A percentile compares a stretch with the other conserved stretches of the same genome.
Conservation (phyloP, 306 rosid species). For the Rosa chinensis region DNA sequence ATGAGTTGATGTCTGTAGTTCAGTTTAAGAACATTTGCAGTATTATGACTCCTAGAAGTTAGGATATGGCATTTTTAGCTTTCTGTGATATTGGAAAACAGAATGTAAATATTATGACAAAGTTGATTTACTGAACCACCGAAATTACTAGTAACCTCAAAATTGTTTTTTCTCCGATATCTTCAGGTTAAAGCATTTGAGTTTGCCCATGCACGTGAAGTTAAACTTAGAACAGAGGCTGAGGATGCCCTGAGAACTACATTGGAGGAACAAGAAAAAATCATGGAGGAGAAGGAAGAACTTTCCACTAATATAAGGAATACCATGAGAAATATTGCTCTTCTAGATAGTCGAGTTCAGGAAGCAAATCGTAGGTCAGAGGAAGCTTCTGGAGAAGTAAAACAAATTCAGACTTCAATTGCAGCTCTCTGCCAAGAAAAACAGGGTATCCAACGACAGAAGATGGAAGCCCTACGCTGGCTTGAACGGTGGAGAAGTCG, state of each 20-base stretch:
- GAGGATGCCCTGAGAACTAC: constrained; percentile 51
- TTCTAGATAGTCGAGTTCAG: constrained; percentile 51
- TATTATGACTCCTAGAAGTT: constrained; percentile 3
- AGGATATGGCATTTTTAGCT: background rate
- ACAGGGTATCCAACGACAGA: constrained; percentile 61
- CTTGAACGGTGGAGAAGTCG: constrained; percentile 67
- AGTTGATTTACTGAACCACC: constrained; percentile 9
- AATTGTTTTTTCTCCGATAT: constrained; percentile 9
- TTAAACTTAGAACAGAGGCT: constrained; percentile 51
- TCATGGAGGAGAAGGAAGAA: constrained; percentile 54
- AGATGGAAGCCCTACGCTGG: constrained; percentile 66
- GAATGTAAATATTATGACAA: background rate
- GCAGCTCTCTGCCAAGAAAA: constrained; percentile 60
- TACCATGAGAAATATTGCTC: constrained; percentile 61
- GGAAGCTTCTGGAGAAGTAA: constrained; percentile 56
- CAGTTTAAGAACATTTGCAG: background rate
- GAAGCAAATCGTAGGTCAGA: constrained; percentile 58
- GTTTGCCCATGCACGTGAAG: constrained; percentile 48
- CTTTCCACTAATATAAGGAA: constrained; percentile 42
- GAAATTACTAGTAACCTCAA: constrained; percentile 12
- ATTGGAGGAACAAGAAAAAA: constrained; percentile 51
- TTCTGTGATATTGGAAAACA: background rate
- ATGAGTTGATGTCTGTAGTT: constrained; percentile 16
- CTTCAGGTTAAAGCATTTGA: constrained; percentile 57
- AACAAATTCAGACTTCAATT: constrained; percentile 61